Base-by-base conservation (phyloP, 805 yeast species). In the Nakazawaea ishiwadae region DNA sequence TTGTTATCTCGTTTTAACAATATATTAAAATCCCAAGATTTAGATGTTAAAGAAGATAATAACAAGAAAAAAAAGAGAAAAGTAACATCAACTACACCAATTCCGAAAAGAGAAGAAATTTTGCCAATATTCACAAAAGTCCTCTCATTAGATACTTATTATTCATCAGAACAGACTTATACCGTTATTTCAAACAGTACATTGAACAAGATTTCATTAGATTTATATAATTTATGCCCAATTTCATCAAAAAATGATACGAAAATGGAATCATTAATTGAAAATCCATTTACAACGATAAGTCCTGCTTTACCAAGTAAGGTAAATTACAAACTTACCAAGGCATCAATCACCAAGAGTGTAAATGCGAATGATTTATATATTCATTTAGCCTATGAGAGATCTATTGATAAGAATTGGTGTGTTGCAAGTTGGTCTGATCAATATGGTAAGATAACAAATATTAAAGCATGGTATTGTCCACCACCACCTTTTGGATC, bases 401-500 rank as follows among this genome's bases (percentile, higher is more conserved):
- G 95, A 39, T 83, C 96, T 0, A 67, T 75, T 3, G 96, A 90
- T 57, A 79, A 79, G 46, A 78, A 77, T 41, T 91, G 96, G 96
- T 70, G 88, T 33, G 77, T 81, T 17, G 95, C 87, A 0, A 82
- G 95, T 0, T 88, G 97, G 95, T 71, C 93, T 0, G 96, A 91
- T 53, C 91, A 90, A 37, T 72, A 74, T 56, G 96, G 96, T 0
- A 66, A 68, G 3, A 69, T 77, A 10, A 74, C 80, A 14, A 70
- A 68, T 35, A 73, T 81, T 0, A 81, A 77, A 48, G 72, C 88
- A 0, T 84, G 91, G 90, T 71, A 69, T 50, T 66, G 37, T 34
- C 40, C 48, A 18, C 35, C 37, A 19, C 31, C 40, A n/a, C 35
- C 28, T 3, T 18, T 35, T 31, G 42, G 40, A 15, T 31, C 35